A percentile compares a stretch with the other conserved stretches of the same genome.
Evolutionary conservation across 257 asterid genomes (phyloP).

Genomic region (Ilex aquifolium): DNA sequence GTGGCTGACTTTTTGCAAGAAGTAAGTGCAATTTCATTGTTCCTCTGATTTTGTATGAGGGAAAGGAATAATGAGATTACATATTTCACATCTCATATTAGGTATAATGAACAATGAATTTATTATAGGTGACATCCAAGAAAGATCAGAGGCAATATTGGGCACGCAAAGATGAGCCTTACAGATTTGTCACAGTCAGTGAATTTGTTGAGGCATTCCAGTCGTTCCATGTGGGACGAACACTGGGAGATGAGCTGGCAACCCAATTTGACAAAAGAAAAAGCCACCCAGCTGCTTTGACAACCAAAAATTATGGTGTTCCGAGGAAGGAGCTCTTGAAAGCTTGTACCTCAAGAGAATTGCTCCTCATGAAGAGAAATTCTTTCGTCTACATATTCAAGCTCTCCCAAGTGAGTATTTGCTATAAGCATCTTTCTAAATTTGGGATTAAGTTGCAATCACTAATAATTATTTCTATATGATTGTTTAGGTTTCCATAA

Average conservation of each 20-base stretch:
- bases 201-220: slow-evolving; percentile 27
- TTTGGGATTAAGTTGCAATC: no score
- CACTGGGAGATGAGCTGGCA: slow-evolving; percentile 34
- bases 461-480: not conserved
- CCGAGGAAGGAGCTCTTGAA: slow-evolving; percentile 44
- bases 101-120: not conserved
- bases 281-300: slow-evolving; percentile 64
- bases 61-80: no score
- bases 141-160: slow-evolving; percentile 71
- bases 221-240: slow-evolving; percentile 39
- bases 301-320: slow-evolving; percentile 43
- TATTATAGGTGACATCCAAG: slow-evolving; percentile 58
- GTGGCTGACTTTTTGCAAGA: slow-evolving; percentile 53
- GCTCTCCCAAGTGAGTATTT: slow-evolving; percentile 32
- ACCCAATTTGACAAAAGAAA: slow-evolving; percentile 46
- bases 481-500: slow-evolving; percentile 30
- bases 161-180: slow-evolving; percentile 45
- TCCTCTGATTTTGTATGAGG: no score
- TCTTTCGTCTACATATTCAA: slow-evolving; percentile 51
- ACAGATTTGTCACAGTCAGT: slow-evolving; percentile 25
- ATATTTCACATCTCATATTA: no score
- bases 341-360: slow-evolving; percentile 51
- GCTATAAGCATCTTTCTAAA: not conserved
- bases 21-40: slow-evolving; percentile 13
- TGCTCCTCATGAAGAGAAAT: slow-evolving; percentile 56